These are phyloP conservation scores for Dactylellina sp. DNA, from an alignment of 2,329 filamentous ascomycete genomes.

Conservation along the genomic window DNA sequence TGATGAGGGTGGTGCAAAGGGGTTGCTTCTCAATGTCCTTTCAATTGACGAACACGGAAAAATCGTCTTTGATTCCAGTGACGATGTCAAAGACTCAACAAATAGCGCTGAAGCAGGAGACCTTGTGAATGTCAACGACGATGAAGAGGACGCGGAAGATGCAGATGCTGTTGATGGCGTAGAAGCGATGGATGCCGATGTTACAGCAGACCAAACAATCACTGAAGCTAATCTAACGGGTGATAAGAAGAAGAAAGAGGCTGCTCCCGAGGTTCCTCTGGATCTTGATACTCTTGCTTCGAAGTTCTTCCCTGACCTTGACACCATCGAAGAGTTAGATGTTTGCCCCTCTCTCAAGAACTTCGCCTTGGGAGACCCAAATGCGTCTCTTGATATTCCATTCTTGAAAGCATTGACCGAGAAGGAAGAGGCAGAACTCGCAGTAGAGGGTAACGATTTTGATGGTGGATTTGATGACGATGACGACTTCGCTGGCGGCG, in stretches of 20 bases:
- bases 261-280: constrained; percentile 75
- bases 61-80: constrained; percentile 98
- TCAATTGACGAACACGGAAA: constrained; percentile 91
- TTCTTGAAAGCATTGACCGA: constrained; percentile 89
- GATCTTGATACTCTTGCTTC: constrained; percentile 79
- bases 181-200: constrained; percentile 62
- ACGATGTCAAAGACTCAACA: constrained; percentile 75
- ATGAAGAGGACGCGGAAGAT: constrained; percentile 55
- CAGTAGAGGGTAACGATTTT: constrained; percentile 67
- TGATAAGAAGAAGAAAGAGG: constrained; percentile 64
- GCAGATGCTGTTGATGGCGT: constrained; percentile 5
- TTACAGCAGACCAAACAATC: constrained; percentile 62
- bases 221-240: constrained; percentile 63
- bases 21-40: constrained; percentile 92
- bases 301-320: constrained; percentile 87
- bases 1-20: constrained; percentile 96
- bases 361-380: constrained; percentile 86
- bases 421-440: constrained; percentile 70
- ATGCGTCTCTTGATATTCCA: constrained; percentile 84
- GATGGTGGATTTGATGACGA: constrained; percentile 84
- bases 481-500: constrained; percentile 80
- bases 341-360: constrained; percentile 95
- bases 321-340: constrained; percentile 82
- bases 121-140: constrained; percentile 60
- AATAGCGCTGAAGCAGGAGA: constrained; percentile 61